A percentile compares a stretch with the other conserved stretches of the same genome.
These are phyloP conservation scores for Clonostachys chloroleuca DNA, from an alignment of 2,329 filamentous ascomycete genomes.

Conservation along the genomic window DNA sequence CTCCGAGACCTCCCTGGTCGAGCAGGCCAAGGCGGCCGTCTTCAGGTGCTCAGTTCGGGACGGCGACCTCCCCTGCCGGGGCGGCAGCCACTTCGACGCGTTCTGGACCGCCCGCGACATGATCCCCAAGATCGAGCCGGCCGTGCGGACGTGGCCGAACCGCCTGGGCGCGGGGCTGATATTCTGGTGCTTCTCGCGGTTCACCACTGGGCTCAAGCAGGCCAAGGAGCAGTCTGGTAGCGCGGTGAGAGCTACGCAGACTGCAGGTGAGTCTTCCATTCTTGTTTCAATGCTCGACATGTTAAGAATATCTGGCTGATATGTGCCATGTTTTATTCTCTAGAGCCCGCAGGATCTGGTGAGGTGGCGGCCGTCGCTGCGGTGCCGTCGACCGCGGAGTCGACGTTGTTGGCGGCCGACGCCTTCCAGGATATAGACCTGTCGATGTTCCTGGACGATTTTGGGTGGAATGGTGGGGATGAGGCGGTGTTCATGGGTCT, in stretches of 20 bases:
- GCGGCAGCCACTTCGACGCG: slow-evolving; percentile 40
- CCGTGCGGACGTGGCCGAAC: slow-evolving; percentile 34
- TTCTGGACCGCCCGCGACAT: slow-evolving; percentile 37
- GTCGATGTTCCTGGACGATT: slow-evolving; percentile 45
- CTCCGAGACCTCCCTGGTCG: slow-evolving; percentile 11
- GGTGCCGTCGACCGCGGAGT: too few species aligned
- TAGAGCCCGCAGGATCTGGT: too few species aligned
- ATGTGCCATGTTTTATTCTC: too few species aligned
- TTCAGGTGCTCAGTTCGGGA: slow-evolving; percentile 40
- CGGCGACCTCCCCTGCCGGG: slow-evolving; percentile 40
- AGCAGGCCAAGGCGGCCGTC: slow-evolving; percentile 25
- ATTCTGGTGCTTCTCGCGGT: slow-evolving; percentile 43
- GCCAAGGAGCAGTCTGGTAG: slow-evolving; percentile 23
- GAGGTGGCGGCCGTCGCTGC: too few species aligned
- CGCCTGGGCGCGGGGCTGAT: slow-evolving; percentile 43
- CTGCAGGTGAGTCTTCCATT: slow-evolving; percentile 16
- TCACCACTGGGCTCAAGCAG: slow-evolving; percentile 34
- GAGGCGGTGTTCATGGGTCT: slow-evolving; percentile 21
- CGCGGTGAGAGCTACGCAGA: slow-evolving; percentile 19
- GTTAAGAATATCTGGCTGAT: too few species aligned
- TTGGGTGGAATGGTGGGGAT: slow-evolving; percentile 32
- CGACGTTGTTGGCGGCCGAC: slow-evolving; percentile 7
- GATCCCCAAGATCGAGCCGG: slow-evolving; percentile 30
- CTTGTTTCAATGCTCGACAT: too few species aligned
- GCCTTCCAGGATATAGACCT: slow-evolving; percentile 41